A percentile compares a stretch with the other conserved stretches of the same genome.
phyloP scores from a whole-genome alignment of 768 basidiomycete species.

The Lactarius sp. region DNA sequence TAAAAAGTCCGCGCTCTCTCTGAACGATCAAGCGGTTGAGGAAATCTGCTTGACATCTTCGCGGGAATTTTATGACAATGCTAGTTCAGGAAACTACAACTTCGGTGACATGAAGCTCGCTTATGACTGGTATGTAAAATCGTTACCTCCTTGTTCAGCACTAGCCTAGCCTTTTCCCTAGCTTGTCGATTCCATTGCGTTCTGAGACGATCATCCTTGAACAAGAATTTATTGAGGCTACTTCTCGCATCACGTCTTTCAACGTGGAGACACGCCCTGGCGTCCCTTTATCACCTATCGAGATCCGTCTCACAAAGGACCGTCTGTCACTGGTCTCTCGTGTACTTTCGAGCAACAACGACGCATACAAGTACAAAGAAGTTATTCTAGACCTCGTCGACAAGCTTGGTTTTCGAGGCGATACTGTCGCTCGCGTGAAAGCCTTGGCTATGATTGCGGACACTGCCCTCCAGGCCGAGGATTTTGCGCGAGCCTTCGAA shows the following conservation, averaged over 20 bases:
- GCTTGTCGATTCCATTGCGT: slow-evolving; percentile 66
- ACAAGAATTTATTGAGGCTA: slow-evolving; percentile 95
- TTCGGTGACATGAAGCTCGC: slow-evolving; percentile 95
- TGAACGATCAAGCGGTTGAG: slow-evolving; percentile 55
- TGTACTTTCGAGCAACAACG: slow-evolving; percentile 76
- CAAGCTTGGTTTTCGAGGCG: slow-evolving; percentile 77
- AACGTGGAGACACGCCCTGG: slow-evolving; percentile 72
- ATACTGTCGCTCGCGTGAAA: slow-evolving; percentile 74
- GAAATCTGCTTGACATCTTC: slow-evolving; percentile 76
- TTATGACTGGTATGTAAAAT: slow-evolving; percentile 76
- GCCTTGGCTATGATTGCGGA: slow-evolving; percentile 88
- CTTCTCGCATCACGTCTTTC: slow-evolving; percentile 91
- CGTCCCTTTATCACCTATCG: slow-evolving; percentile 80
- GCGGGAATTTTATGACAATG: slow-evolving; percentile 93
- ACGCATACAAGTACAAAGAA: slow-evolving; percentile 88
- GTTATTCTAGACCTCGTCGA: slow-evolving; percentile 85
- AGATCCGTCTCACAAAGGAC: slow-evolving; percentile 89
- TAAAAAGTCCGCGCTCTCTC: slow-evolving; percentile 40
- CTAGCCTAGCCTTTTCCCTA: slow-evolving; percentile 31
- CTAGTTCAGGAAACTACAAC: slow-evolving; percentile 86
- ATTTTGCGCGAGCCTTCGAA: slow-evolving; percentile 70
- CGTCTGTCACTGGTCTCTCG: slow-evolving; percentile 81
- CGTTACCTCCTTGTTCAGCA: background rate
- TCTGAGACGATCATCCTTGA: slow-evolving; percentile 63
- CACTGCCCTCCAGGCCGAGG: slow-evolving; percentile 76